Percentiles rank a stretch among this genome's conserved stretches.
phyloP scores from a whole-genome alignment of 2,329 filamentous ascomycete genomes.

The Blastomyces gilchristii region DNA sequence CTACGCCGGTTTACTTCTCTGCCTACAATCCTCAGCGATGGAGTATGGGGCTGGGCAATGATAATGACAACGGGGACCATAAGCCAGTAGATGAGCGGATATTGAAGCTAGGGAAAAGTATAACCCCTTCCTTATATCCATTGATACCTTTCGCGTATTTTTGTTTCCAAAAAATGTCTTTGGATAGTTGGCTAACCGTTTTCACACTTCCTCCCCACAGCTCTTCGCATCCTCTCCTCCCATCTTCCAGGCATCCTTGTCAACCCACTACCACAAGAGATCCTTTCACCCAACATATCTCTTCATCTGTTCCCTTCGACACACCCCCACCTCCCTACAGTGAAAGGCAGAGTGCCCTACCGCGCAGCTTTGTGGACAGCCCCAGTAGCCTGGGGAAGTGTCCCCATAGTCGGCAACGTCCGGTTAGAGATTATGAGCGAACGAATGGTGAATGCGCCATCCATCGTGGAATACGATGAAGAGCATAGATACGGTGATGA shows the following conservation, averaged over 20 bases:
- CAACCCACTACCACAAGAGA: slow-evolving; percentile 51
- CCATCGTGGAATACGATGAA: slow-evolving; percentile 28
- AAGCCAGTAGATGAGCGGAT: slow-evolving; percentile 49
- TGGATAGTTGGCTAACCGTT: neutral
- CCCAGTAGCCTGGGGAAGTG: slow-evolving; percentile 86
- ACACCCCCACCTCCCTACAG: slow-evolving; percentile 64
- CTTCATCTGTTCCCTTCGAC: slow-evolving; percentile 56
- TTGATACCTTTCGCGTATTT: neutral
- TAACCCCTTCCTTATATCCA: slow-evolving; percentile 14
- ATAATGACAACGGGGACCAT: slow-evolving; percentile 26
- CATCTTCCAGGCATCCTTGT: slow-evolving; percentile 51
- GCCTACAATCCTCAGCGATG: slow-evolving; percentile 10
- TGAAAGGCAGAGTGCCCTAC: slow-evolving; percentile 82
- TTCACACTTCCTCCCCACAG: slow-evolving; percentile 25
- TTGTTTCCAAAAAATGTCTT: neutral
- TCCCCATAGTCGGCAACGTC: slow-evolving; percentile 85
- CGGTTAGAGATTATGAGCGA: slow-evolving; percentile 79
- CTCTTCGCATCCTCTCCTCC: slow-evolving; percentile 51
- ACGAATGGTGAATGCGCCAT: slow-evolving; percentile 60
- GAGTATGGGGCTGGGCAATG: slow-evolving; percentile 19
- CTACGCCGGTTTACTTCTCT: slow-evolving; percentile 22
- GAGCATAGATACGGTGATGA: slow-evolving; percentile 44
- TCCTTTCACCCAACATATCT: slow-evolving; percentile 52
- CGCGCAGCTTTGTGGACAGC: slow-evolving; percentile 91
- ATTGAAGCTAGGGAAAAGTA: slow-evolving; percentile 53